phyloP scores from a whole-genome alignment of 225 moss, liverwort and hornwort species.

The Physcomitrellopsis africana region DNA sequence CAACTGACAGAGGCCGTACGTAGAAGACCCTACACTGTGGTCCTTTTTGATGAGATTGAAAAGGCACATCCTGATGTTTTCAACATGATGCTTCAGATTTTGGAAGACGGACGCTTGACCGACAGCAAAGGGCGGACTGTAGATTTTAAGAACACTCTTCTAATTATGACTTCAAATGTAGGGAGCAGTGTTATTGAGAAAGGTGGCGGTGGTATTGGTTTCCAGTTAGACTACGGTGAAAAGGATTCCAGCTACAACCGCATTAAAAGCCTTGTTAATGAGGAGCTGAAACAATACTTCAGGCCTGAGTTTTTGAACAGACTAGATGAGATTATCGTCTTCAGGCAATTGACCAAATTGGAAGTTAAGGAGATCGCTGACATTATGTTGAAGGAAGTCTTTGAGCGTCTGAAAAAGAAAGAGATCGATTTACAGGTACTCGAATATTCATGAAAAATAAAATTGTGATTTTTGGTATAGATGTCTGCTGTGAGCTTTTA shows the following conservation, averaged over 20 bases:
- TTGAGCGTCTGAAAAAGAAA: slow-evolving; percentile 85
- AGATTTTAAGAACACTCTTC: slow-evolving; percentile 87
- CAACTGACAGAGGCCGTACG: slow-evolving; percentile 83
- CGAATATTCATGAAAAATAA: too few relatives aligned
- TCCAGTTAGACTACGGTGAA: slow-evolving; percentile 93
- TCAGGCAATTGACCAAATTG: slow-evolving; percentile 83
- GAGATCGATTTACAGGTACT: slow-evolving; percentile 85
- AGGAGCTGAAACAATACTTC: slow-evolving; percentile 97
- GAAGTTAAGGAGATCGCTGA: slow-evolving; percentile 95
- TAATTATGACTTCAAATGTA: slow-evolving; percentile 95
- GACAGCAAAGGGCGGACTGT: slow-evolving; percentile 95
- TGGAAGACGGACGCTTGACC: slow-evolving; percentile 84
- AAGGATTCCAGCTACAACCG: slow-evolving; percentile 97
- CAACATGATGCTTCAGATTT: slow-evolving; percentile 85
- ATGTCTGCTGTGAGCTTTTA: too few relatives aligned
- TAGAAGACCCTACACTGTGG: slow-evolving; percentile 71
- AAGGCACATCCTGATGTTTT: slow-evolving; percentile 86
- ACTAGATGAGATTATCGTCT: slow-evolving; percentile 89
- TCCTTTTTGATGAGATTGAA: slow-evolving; percentile 86
- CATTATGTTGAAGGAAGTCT: slow-evolving; percentile 92
- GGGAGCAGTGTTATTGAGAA: slow-evolving; percentile 96
- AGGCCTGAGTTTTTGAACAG: slow-evolving; percentile 89
- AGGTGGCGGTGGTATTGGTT: slow-evolving; percentile 91
- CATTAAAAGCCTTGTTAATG: slow-evolving; percentile 94
- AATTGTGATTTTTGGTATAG: too few relatives aligned